These are phyloP conservation scores for Cerioporus squamosus DNA, from an alignment of 1,284 basidiomycete genomes.

Conservation along the genomic window DNA sequence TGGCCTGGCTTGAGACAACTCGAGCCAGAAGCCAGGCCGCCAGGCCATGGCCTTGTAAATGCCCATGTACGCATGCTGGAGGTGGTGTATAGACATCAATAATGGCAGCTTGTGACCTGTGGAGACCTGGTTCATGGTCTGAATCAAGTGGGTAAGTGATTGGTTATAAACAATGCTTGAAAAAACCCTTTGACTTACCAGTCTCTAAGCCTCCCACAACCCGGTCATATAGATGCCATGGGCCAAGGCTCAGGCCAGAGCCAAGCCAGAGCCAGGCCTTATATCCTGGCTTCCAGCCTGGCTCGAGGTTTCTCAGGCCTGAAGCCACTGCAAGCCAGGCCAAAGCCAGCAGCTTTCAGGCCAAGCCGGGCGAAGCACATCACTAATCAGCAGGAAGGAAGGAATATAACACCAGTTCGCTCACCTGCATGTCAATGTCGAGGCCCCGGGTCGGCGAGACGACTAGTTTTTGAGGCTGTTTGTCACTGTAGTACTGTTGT, in stretches of 20 bases:
- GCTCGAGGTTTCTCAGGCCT: not conserved
- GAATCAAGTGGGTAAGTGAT: no score
- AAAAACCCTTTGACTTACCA: no score
- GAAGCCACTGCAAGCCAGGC: not conserved
- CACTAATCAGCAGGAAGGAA: no score
- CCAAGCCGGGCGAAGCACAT: no score
- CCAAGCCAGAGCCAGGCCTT: not conserved
- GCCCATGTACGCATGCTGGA: not conserved
- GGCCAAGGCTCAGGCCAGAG: no score
- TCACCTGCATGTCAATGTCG: no score
- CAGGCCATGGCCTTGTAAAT: not conserved
- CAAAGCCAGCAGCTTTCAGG: not conserved
- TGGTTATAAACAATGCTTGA: no score
- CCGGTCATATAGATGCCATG: not conserved
- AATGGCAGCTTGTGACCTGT: not conserved
- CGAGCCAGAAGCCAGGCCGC: not conserved
- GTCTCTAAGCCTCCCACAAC: not conserved
- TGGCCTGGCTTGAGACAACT: not conserved
- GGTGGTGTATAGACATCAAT: not conserved
- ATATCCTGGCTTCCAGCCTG: not conserved
- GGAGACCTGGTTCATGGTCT: not conserved
- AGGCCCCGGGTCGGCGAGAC: no score
- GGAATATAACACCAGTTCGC: no score
- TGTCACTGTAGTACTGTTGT: no score
- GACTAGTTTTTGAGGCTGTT: no score